A percentile compares a stretch with the other conserved stretches of the same genome.
These are phyloP conservation scores for Solanum chacoense DNA, from an alignment of 305 asterid genomes.

Conservation along the genomic window DNA sequence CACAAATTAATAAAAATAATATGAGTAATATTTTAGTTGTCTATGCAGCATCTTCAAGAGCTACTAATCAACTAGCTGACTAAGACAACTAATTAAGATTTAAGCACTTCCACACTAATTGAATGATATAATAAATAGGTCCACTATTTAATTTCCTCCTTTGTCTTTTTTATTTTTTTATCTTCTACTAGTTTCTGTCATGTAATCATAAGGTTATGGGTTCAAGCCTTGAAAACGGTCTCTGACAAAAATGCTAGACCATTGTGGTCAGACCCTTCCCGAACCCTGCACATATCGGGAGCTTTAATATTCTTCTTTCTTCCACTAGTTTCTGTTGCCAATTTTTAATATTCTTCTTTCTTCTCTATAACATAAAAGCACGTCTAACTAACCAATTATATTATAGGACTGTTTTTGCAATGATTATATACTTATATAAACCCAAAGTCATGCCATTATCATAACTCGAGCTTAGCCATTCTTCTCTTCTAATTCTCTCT, in stretches of 20 bases:
- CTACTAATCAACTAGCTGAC: background rate
- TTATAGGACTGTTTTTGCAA: background rate
- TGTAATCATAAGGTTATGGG: rapidly evolving
- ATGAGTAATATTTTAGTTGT: background rate
- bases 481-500: background rate
- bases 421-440: background rate
- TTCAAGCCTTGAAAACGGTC: background rate
- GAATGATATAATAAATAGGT: background rate
- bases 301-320: background rate
- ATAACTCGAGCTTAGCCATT: background rate
- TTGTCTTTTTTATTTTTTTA: background rate
- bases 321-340: background rate
- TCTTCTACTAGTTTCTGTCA: too few species aligned
- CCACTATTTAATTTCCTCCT: background rate
- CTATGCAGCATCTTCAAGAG: background rate
- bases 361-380: background rate
- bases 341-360: too few species aligned
- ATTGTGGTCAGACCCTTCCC: background rate
- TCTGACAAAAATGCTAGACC: background rate
- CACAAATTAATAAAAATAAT: background rate
- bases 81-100: background rate
- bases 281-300: background rate
- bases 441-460: background rate
- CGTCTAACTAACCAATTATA: background rate
- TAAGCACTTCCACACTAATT: background rate